These are phyloP conservation scores for Plectosphaerella cucumerina DNA, from an alignment of 2,329 filamentous ascomycete species.

Conservation along the genomic window DNA sequence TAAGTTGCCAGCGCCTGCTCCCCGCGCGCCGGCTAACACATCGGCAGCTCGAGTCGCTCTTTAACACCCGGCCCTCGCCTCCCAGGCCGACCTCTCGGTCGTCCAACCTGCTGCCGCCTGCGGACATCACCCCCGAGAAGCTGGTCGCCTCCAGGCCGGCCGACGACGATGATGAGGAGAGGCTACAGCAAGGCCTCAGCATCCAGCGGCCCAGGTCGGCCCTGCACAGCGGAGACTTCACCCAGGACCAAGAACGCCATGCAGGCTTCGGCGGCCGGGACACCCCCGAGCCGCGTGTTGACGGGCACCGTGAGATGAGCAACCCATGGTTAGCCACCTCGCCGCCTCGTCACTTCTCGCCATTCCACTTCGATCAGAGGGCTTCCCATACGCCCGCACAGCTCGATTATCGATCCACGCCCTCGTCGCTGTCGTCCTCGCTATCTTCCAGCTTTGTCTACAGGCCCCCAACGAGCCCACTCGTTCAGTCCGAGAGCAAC, in stretches of 20 bases:
- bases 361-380: conserved; percentile 38
- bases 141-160: conserved; percentile 8
- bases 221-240: conserved; percentile 65
- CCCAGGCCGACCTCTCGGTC: conserved; percentile 31
- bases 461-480: conserved; percentile 84
- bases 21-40: background rate
- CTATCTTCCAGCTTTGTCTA: conserved; percentile 77
- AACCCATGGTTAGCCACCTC: conserved; percentile 51
- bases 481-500: conserved; percentile 85
- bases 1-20: conserved; percentile 26
- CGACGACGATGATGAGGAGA: conserved; percentile 29
- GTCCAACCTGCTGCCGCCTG: conserved; percentile 38
- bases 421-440: conserved; percentile 66
- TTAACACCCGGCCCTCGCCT: conserved; percentile 24
- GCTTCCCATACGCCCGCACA: conserved; percentile 15
- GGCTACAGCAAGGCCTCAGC: conserved; percentile 50
- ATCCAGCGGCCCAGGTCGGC: conserved; percentile 82
- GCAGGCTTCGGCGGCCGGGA: background rate
- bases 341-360: conserved; percentile 46
- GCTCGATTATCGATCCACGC: conserved; percentile 37
- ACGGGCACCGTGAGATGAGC: background rate
- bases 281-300: background rate
- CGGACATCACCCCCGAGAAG: conserved; percentile 44
- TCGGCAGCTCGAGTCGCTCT: conserved; percentile 29
- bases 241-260: conserved; percentile 24